A percentile compares a stretch with the other conserved stretches of the same genome.
Evolutionary conservation across 306 rosid species (phyloP).

Genomic region (Geum urbanum): DNA sequence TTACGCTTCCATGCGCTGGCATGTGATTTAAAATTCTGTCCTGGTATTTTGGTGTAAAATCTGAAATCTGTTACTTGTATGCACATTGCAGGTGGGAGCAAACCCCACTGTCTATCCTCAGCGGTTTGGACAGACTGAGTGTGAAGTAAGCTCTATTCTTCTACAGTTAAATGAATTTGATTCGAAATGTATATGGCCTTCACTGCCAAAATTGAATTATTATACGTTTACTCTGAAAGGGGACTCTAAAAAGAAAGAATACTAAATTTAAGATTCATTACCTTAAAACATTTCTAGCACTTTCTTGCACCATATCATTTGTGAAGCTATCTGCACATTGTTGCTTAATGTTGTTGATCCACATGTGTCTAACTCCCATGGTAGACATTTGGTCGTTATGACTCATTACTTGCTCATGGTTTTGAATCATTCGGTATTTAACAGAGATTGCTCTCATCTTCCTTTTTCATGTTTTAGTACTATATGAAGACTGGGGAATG

Average conservation of each 20-base stretch:
- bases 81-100: slow-evolving; percentile 55
- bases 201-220: background rate
- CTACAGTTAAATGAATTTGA: slow-evolving; percentile 6
- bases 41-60: too few species aligned
- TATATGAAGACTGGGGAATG: slow-evolving; percentile 96
- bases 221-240: background rate
- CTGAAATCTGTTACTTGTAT: slow-evolving; percentile 23
- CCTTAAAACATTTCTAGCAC: background rate
- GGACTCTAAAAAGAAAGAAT: background rate
- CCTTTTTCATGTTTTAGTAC: slow-evolving; percentile 39
- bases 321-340: background rate
- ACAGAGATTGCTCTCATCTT: background rate
- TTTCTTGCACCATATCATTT: background rate
- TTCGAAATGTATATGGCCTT: background rate
- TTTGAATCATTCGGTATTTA: background rate
- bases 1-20: background rate
- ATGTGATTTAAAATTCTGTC: too few species aligned
- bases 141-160: slow-evolving; percentile 56
- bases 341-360: background rate
- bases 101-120: slow-evolving; percentile 65
- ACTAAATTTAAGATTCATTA: background rate
- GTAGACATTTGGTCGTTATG: background rate
- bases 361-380: background rate
- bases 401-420: background rate
- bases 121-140: slow-evolving; percentile 84